A percentile compares a stretch with the other conserved stretches of the same genome.
These are phyloP conservation scores for Aspergillus kassunensis DNA, from an alignment of 495 filamentous ascomycete species.

Conservation along the genomic window DNA sequence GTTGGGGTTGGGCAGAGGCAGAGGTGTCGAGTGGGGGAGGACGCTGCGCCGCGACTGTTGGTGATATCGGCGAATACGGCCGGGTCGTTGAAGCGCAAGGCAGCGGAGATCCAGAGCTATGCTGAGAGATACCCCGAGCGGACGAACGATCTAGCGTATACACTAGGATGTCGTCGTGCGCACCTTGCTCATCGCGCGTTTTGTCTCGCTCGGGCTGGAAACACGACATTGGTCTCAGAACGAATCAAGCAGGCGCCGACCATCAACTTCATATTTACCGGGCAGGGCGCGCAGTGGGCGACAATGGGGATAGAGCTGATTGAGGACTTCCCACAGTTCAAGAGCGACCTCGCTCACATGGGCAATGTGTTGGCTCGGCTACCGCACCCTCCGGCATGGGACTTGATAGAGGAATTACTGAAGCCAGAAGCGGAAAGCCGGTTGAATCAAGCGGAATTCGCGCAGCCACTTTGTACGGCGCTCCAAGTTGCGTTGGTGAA, in stretches of 20 bases:
- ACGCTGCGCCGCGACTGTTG: not conserved
- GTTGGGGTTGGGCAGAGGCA: not conserved
- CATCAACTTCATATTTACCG: constrained; percentile 16
- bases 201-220: not conserved
- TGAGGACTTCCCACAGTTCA: constrained; percentile 2
- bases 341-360: not conserved
- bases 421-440: not conserved
- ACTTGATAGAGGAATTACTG: not conserved
- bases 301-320: constrained; percentile 20
- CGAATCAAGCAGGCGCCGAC: not conserved
- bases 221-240: not conserved
- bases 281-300: constrained; percentile 23
- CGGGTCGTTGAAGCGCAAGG: not conserved
- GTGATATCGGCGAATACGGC: not conserved
- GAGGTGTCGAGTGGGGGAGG: not conserved
- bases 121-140: not conserved
- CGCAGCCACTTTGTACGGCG: constrained; percentile 30
- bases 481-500: constrained; percentile 20
- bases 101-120: not conserved
- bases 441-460: constrained; percentile 5
- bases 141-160: not conserved
- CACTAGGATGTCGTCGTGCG: not conserved
- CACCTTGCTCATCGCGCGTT: not conserved
- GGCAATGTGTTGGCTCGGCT: not conserved
- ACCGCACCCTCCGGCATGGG: not conserved